Base-by-base conservation (phyloP, 2,329 filamentous ascomycete species). In the Talaromyces albobiverticillius region DNA sequence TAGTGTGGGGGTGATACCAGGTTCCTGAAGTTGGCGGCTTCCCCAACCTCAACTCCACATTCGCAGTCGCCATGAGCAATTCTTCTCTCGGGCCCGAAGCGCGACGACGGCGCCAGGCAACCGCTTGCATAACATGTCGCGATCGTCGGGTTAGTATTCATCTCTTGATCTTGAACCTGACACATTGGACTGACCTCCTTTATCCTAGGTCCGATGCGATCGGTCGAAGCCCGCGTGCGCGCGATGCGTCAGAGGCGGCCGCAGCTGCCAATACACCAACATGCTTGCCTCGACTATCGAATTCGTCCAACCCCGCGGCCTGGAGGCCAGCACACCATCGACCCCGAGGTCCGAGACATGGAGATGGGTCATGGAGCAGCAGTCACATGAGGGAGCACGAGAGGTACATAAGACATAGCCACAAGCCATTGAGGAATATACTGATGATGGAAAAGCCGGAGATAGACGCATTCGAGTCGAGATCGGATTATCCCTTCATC, bases 1-100 rank as follows among this genome's bases (percentile, higher is more conserved):
- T n/a, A n/a, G n/a, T n/a, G n/a, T n/a, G n/a, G n/a, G n/a, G n/a
- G n/a, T n/a, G n/a, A n/a, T n/a, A n/a, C n/a, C n/a, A n/a, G n/a
- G n/a, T n/a, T n/a, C n/a, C n/a, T n/a, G n/a, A n/a, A n/a, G n/a
- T n/a, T n/a, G n/a, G n/a, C n/a, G n/a, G n/a, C n/a, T n/a, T n/a
- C n/a, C n/a, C n/a, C n/a, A n/a, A n/a, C n/a, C n/a, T n/a, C n/a
- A n/a, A n/a, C n/a, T n/a, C n/a, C n/a, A n/a, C n/a, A n/a, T n/a
- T n/a, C n/a, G n/a, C 58, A 14, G 31, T 34, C 54, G 56, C 56
- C 23, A 34, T 23, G 36, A 22, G 18, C 36, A 40, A 40, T n/a
- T 1, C 2, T 20, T 11, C 11, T 16, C 36, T 20, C 16, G 16
- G 36, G n/a, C 36, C 36, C 3, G 36, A 40, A 16, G 36, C 36